Evolutionary conservation across 2,329 filamentous ascomycete species (phyloP).

Genomic region (Pseudogymnoascus sp.): DNA sequence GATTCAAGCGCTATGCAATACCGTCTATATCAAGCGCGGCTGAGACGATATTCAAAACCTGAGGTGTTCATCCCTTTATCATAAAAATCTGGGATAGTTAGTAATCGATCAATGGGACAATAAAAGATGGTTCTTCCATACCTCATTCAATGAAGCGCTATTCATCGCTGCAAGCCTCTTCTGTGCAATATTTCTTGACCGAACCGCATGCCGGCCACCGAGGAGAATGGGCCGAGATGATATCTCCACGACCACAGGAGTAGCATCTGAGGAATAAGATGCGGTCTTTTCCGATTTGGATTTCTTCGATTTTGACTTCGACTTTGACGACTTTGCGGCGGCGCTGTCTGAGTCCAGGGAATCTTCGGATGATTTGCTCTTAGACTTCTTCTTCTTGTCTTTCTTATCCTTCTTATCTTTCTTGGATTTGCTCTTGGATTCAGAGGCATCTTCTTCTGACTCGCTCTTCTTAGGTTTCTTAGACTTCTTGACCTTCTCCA

Average conservation of each 20-base stretch:
- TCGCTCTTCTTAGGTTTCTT: conserved; percentile 24
- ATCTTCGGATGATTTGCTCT: conserved; percentile 25
- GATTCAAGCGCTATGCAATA: not conserved
- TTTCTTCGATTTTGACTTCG: conserved; percentile 20
- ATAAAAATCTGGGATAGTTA: conserved; percentile 51
- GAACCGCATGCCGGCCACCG: conserved; percentile 58
- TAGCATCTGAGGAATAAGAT: conserved; percentile 22
- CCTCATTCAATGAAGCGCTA: conserved; percentile 76
- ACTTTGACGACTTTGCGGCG: conserved; percentile 9
- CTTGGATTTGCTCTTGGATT: conserved; percentile 32
- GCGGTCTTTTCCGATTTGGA: conserved; percentile 2
- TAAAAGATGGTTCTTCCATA: conserved; percentile 32
- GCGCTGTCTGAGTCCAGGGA: conserved; percentile 18
- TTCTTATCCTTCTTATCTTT: conserved; percentile 30
- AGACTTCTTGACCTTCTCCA: conserved; percentile 25
- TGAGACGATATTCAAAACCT: not conserved
- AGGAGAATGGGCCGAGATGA: conserved; percentile 39
- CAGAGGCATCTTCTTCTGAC: conserved; percentile 16
- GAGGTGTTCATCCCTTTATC: conserved; percentile 39
- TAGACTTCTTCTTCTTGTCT: conserved; percentile 33
- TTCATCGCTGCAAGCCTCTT: conserved; percentile 80
- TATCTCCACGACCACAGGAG: conserved; percentile 32
- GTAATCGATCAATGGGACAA: conserved; percentile 8
- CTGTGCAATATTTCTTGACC: conserved; percentile 77
- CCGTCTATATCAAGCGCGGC: not conserved